A percentile compares a stretch with the other conserved stretches of the same genome.
These are phyloP conservation scores for Oenanthe sinensis DNA, from an alignment of 129 eudicot genomes.

Conservation along the genomic window DNA sequence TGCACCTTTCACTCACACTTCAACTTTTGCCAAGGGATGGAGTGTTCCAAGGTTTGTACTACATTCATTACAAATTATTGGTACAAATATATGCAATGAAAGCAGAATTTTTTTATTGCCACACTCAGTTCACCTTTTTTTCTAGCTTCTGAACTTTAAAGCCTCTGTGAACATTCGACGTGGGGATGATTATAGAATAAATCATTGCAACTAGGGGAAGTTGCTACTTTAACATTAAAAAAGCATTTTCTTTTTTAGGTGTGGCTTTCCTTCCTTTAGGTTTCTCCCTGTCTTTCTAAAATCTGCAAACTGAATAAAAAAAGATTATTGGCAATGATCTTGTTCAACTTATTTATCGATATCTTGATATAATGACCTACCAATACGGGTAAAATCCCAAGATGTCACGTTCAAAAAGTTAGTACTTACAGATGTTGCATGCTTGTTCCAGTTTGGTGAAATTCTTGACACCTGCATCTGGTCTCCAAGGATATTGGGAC, in stretches of 20 bases:
- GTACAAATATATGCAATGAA: background rate
- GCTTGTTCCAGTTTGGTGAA: conserved; percentile 71
- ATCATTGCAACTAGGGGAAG: background rate
- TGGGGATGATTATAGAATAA: background rate
- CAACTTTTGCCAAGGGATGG: conserved; percentile 99
- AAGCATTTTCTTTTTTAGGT: background rate
- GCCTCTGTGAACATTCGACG: background rate
- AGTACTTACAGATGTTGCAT: conserved; percentile 14
- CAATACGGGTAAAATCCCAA: background rate
- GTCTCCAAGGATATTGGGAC: conserved; percentile 96
- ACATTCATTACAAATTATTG: background rate
- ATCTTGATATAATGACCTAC: background rate
- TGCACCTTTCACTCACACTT: conserved; percentile 95
- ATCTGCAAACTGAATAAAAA: background rate
- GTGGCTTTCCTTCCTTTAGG: background rate
- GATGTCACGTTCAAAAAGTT: background rate
- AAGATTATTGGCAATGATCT: background rate
- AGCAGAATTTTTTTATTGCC: background rate
- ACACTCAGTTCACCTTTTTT: background rate
- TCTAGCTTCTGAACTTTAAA: background rate
- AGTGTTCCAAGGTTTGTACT: conserved; percentile 72
- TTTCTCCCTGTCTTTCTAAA: background rate
- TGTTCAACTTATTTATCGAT: background rate
- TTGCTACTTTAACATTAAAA: background rate
- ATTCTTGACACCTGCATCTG: conserved; percentile 85